Percentiles rank a stretch among this genome's conserved stretches.
Conservation (phyloP, 441 rosid genomes). For the Flueggea neowawraea region DNA sequence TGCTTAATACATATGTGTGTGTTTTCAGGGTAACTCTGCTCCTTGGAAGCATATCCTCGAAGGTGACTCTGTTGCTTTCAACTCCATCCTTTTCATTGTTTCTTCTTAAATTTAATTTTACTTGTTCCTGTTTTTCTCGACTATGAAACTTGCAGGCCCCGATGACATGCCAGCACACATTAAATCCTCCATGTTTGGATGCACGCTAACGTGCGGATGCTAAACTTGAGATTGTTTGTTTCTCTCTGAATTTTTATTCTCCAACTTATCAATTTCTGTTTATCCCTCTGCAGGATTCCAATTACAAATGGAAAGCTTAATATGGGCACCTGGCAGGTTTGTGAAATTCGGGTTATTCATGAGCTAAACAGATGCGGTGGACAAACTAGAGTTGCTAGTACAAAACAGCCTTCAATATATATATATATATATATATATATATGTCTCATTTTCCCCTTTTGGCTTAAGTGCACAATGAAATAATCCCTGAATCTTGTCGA, state of each 20-base stretch:
- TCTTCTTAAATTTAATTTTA: no score
- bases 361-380: no score
- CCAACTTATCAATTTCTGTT: conserved; percentile 4
- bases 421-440: no score
- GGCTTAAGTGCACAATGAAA: no score
- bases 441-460: no score
- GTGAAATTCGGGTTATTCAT: no score
- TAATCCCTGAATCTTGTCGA: no score
- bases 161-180: conserved; percentile 99
- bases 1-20: neutral
- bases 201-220: conserved; percentile 60
- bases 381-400: no score
- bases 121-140: neutral
- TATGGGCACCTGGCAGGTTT: conserved; percentile 98
- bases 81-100: no score
- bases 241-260: neutral
- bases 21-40: conserved; percentile 75
- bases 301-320: conserved; percentile 79
- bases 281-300: conserved; percentile 59
- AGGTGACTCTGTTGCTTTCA: conserved; percentile 38
- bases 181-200: conserved; percentile 93
- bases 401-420: neutral
- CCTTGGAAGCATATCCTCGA: conserved; percentile 97
- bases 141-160: conserved; percentile 50
- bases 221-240: neutral